phyloP scores from a whole-genome alignment of 2,329 filamentous ascomycete genomes.

The Microascus cirrosus region DNA sequence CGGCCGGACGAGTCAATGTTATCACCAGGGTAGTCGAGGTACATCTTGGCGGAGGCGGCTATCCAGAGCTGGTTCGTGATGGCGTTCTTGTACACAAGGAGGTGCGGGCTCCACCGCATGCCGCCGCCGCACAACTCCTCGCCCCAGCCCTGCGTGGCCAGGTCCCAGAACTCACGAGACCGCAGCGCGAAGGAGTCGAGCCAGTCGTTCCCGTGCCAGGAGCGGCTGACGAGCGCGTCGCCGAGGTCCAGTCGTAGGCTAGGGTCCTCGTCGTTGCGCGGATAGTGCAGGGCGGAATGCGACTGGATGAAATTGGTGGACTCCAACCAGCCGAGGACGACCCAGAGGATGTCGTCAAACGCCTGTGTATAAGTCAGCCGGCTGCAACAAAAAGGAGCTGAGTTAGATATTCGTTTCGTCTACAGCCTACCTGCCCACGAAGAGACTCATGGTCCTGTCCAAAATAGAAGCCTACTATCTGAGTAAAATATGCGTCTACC shows the following conservation, averaged over 20 bases:
- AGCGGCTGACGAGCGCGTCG: constrained; percentile 25
- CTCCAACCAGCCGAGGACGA: constrained; percentile 85
- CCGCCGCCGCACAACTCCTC: constrained; percentile 70
- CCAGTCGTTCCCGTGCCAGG: constrained; percentile 73
- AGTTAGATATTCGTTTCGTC: not conserved
- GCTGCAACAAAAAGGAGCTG: not conserved
- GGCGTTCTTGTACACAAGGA: constrained; percentile 85
- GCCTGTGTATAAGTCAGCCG: constrained; percentile 39
- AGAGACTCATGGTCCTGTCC: constrained; percentile 71
- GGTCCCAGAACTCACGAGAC: constrained; percentile 74
- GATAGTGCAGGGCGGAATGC: constrained; percentile 56
- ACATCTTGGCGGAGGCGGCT: constrained; percentile 78
- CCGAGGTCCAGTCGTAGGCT: constrained; percentile 7
- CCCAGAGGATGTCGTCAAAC: constrained; percentile 93
- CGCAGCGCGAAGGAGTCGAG: constrained; percentile 69
- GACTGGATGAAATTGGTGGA: constrained; percentile 62
- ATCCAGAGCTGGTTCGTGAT: constrained; percentile 92
- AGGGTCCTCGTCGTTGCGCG: constrained; percentile 11
- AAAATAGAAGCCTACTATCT: constrained; percentile 70
- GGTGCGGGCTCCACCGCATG: constrained; percentile 79
- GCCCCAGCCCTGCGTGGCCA: constrained; percentile 73
- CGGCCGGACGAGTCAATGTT: constrained; percentile 49
- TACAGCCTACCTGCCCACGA: constrained; percentile 37
- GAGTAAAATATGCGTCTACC: constrained; percentile 70
- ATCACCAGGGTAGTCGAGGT: constrained; percentile 77